Evolutionary conservation across 495 filamentous ascomycete species (phyloP).

Genomic region (Tuber indicum): DNA sequence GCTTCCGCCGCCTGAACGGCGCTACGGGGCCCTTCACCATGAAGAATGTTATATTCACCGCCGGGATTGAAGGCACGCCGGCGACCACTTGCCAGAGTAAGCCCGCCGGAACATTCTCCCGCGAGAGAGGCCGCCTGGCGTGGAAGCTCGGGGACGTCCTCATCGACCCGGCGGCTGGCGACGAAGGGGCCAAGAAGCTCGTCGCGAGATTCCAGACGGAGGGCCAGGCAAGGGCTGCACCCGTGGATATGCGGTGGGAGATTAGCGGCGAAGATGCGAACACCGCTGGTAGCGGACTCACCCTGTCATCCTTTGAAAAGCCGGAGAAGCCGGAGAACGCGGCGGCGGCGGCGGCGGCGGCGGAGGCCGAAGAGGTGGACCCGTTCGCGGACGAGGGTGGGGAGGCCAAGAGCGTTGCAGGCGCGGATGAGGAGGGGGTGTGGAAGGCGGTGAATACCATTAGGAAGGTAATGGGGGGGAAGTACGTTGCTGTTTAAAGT

Average conservation of each 20-base stretch:
- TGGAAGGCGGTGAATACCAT: slow-evolving; percentile 70
- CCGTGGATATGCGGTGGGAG: slow-evolving; percentile 47
- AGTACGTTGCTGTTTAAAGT: slow-evolving; percentile 54
- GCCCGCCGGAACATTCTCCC: slow-evolving; percentile 69
- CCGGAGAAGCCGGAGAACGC: slow-evolving; percentile 35
- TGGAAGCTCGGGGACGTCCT: slow-evolving; percentile 82
- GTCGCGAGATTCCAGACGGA: slow-evolving; percentile 56
- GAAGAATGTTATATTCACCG: slow-evolving; percentile 72
- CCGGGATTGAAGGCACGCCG: slow-evolving; percentile 65
- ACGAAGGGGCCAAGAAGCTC: slow-evolving; percentile 43
- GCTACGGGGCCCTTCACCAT: slow-evolving; percentile 54
- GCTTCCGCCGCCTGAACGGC: slow-evolving; percentile 47
- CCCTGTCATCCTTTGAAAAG: slow-evolving; percentile 51
- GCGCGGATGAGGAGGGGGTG: slow-evolving; percentile 43
- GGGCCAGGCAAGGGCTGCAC: slow-evolving; percentile 64
- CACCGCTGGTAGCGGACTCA: slow-evolving; percentile 55
- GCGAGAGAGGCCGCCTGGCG: slow-evolving; percentile 77
- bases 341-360: slow-evolving; percentile 22
- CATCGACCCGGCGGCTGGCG: slow-evolving; percentile 56
- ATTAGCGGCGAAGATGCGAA: slow-evolving; percentile 46
- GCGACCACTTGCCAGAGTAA: slow-evolving; percentile 64
- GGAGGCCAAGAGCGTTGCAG: slow-evolving; percentile 31
- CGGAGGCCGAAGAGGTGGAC: slow-evolving; percentile 48
- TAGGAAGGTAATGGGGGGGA: slow-evolving; percentile 71
- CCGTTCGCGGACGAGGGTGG: slow-evolving; percentile 62